These are phyloP conservation scores for Aspergillus sp. DNA, from an alignment of 2,329 filamentous ascomycete species.

Conservation along the genomic window DNA sequence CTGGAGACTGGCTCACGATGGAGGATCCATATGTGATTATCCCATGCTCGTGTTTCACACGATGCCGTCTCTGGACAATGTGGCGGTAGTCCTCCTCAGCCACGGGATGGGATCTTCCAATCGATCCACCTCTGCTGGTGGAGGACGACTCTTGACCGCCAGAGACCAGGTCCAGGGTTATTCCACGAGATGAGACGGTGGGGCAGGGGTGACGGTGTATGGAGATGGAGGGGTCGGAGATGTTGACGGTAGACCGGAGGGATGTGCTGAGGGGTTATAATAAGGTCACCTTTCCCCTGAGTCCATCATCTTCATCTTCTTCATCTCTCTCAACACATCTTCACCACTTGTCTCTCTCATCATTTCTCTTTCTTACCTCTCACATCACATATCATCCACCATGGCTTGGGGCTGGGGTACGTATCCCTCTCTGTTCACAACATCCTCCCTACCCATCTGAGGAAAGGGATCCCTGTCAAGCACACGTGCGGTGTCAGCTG, in stretches of 20 bases:
- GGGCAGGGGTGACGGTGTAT: neutral
- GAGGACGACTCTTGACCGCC: neutral
- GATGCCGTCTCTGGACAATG: neutral
- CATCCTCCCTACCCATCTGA: neutral
- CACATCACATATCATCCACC: conserved; percentile 17
- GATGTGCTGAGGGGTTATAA: neutral
- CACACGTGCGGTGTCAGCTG: neutral
- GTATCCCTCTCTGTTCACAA: conserved; percentile 8
- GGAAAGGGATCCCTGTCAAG: neutral
- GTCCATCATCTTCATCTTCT: neutral
- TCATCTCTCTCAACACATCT: neutral
- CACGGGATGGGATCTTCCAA: neutral
- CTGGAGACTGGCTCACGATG: neutral
- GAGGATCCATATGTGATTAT: neutral
- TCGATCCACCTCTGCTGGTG: neutral
- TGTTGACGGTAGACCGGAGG: neutral
- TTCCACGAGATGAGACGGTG: neutral
- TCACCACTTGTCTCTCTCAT: conserved; percentile 3
- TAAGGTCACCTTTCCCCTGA: neutral
- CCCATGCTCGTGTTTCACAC: neutral
- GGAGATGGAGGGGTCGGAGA: neutral
- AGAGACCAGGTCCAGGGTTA: neutral
- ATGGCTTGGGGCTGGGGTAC: conserved; percentile 39
- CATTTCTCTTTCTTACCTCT: conserved; percentile 5
- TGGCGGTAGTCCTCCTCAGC: neutral